Evolutionary conservation across 805 yeast species (phyloP).

Genomic region (Starmerella floris): DNA sequence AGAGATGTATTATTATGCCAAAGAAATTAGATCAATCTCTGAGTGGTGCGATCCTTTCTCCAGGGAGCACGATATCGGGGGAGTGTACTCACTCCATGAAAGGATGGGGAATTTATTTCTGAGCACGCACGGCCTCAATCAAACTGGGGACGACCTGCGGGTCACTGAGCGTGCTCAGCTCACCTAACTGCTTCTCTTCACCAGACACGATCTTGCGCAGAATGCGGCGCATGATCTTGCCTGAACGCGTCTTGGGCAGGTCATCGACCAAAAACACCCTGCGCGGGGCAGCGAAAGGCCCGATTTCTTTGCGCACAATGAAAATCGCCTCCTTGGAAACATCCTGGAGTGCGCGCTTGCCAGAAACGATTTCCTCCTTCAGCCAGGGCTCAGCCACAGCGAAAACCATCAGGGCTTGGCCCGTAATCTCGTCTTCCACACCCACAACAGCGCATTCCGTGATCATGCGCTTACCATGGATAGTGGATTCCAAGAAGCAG

Average conservation of each 20-base stretch:
- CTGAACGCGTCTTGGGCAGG: constrained; percentile 95
- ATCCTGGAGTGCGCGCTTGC: constrained; percentile 27
- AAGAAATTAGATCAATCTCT: too few relatives aligned
- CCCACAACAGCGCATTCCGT: constrained; percentile 97
- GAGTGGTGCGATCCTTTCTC: too few relatives aligned
- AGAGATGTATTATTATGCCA: too few relatives aligned
- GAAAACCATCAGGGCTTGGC: constrained; percentile 93
- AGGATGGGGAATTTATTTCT: too few relatives aligned
- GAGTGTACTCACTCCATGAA: too few relatives aligned
- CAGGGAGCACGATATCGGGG: too few relatives aligned
- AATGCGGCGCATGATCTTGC: constrained; percentile 97
- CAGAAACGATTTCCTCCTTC: constrained; percentile 37
- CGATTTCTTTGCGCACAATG: constrained; percentile 84
- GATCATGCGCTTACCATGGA: constrained; percentile 64
- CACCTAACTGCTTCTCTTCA: constrained; percentile 89
- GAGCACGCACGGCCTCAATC: constrained; percentile 42
- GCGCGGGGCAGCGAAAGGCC: constrained; percentile 92
- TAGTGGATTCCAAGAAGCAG: constrained; percentile 34
- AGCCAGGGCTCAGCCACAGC: constrained; percentile 45
- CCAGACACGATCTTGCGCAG: constrained; percentile 84
- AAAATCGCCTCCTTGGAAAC: constrained; percentile 59
- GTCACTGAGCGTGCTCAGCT: constrained; percentile 75
- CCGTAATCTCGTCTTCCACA: constrained; percentile 84
- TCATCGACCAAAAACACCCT: constrained; percentile 70
- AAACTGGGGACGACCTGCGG: constrained; percentile 71